phyloP scores from a whole-genome alignment of 75 land plant genomes.

The Pinus albicaulis region DNA sequence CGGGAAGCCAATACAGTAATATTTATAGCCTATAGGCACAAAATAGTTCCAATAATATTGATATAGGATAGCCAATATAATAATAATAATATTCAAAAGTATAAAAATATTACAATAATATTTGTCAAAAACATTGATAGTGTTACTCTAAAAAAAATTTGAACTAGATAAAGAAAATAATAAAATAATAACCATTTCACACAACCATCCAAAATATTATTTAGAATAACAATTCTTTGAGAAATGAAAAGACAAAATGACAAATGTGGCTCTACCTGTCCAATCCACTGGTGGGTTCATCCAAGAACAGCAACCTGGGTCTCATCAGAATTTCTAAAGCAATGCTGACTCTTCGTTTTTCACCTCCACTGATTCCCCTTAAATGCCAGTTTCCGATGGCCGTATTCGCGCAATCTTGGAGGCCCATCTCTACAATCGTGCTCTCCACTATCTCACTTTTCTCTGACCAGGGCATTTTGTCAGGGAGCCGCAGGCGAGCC shows the following conservation, averaged over 20 bases:
- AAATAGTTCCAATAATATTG: too few species aligned
- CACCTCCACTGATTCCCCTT: conserved; percentile 94
- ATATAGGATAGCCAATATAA: too few species aligned
- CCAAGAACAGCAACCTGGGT: conserved; percentile 84
- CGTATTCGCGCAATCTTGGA: conserved; percentile 94
- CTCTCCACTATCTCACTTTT: conserved; percentile 80
- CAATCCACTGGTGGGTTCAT: conserved; percentile 97
- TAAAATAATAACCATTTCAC: too few species aligned
- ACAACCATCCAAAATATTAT: not conserved
- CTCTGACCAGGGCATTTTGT: conserved; percentile 68
- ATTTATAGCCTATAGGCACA: too few species aligned
- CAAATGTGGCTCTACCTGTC: conserved; percentile 61
- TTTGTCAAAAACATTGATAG: too few species aligned
- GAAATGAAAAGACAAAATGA: not conserved
- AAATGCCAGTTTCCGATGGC: conserved; percentile 96
- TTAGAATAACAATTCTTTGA: not conserved
- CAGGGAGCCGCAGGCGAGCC: conserved; percentile 79
- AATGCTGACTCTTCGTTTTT: conserved; percentile 91
- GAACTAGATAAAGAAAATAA: not conserved
- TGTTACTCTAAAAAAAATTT: too few species aligned
- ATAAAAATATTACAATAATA: too few species aligned
- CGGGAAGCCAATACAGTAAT: too few species aligned
- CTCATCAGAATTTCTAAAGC: conserved; percentile 94
- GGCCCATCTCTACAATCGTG: conserved; percentile 91
- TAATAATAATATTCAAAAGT: too few species aligned